A percentile compares a stretch with the other conserved stretches of the same genome.
Evolutionary conservation across 306 rosid genomes (phyloP).

Genomic region (Sophora flavescens): DNA sequence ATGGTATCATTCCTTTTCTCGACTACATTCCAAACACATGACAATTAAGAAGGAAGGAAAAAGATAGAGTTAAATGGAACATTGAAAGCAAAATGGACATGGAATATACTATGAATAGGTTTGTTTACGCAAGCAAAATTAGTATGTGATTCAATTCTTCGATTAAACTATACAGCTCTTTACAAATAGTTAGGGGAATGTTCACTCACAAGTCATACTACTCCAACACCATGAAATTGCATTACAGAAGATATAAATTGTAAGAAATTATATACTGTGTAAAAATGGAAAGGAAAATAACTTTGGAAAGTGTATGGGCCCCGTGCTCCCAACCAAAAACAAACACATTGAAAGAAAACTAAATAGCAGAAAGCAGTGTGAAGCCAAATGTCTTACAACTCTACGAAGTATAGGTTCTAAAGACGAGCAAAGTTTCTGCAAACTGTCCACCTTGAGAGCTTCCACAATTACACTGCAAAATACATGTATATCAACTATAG

Average conservation of each 20-base stretch:
- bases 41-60: background rate
- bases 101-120: conserved; percentile 12
- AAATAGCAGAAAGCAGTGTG: conserved; percentile 7
- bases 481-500: conserved; percentile 24
- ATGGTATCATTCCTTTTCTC: conserved; percentile 1
- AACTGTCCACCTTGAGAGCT: conserved; percentile 86
- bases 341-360: conserved; percentile 14
- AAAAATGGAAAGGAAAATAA: background rate
- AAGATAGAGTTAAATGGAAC: background rate
- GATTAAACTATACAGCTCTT: background rate
- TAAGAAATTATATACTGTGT: conserved; percentile 3
- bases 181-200: conserved; percentile 3
- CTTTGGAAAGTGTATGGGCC: background rate
- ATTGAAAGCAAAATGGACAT: conserved; percentile 8
- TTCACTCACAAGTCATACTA: background rate
- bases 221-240: conserved; percentile 13
- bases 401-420: conserved; percentile 85
- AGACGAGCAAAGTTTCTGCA: conserved; percentile 83
- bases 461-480: conserved; percentile 78
- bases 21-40: conserved; percentile 26
- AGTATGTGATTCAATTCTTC: background rate
- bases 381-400: conserved; percentile 67
- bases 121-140: conserved; percentile 9
- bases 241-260: conserved; percentile 13
- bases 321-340: background rate